Evolutionary conservation across 306 rosid genomes (phyloP), one percentile per base, ranked within the genome.

Genomic region (Argentina anserina): DNA sequence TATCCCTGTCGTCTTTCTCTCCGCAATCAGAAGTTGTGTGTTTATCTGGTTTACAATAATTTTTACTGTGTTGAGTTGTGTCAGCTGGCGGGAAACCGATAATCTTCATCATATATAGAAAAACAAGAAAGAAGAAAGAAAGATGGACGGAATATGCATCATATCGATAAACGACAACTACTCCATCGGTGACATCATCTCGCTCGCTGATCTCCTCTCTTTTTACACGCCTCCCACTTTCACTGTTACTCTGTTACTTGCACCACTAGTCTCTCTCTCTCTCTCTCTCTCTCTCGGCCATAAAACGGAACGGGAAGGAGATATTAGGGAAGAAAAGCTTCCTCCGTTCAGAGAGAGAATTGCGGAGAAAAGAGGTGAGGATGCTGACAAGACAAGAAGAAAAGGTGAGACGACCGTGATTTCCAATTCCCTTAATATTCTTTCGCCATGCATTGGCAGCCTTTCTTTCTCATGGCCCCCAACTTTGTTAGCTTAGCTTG

Each of bases 401-500:
- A 77, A 58, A 84, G 75, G 86, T 82, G 87, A 84, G 89, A 71
- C 78, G 89, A 88, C 91, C 89, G 85, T 86, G 94, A 84, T 90
- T 92, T 87, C 89, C 89, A 88, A 82, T 85, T 88, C 90, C n/a
- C 43, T 20, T 34, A 65, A 86, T 87, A 85, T 92, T 87, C 96
- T 83, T 74, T 90, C 88, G 88, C 85, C 92, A 84, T n/a, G n/a
- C n/a, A n/a, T 50, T 90, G 83, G 92, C 96, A 92, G 96, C 90
- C 86, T 90, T 81, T 82, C 69, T 70, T 23, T 79, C 68, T 50
- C 34, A 62, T 84, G 88, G 87, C 82, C 88, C 88, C 84, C 80
- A 36, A 33, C 9, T 29, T 37, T 58, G 29, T 59, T 75, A 74
- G 82, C 82, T 72, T 88, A 31, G 39, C 79, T 85, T 70, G 77